Percentiles rank a stretch among this genome's conserved stretches.
Evolutionary conservation across 129 eudicot genomes (phyloP).

Genomic region (Centaurea solstitialis): DNA sequence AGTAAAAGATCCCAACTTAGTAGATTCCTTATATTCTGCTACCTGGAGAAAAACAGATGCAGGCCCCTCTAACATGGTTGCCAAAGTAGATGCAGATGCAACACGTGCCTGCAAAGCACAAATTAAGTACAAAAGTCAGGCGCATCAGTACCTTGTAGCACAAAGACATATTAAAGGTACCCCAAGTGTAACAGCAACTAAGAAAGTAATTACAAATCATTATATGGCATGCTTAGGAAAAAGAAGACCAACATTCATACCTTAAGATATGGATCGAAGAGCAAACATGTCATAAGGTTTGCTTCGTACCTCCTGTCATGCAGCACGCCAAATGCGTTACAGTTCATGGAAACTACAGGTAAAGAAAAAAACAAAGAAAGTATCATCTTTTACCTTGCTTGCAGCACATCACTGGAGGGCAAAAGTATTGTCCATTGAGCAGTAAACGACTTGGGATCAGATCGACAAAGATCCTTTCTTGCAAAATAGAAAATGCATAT

Average conservation of each 20-base stretch:
- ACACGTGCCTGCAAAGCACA: conserved; percentile 60
- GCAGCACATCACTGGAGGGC: conserved; percentile 92
- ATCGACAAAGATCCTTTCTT: conserved; percentile 87
- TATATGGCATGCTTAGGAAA: not conserved
- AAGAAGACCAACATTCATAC: conserved; percentile 25
- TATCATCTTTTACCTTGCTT: conserved; percentile 61
- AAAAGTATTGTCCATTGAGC: conserved; percentile 90
- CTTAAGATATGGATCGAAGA: conserved; percentile 89
- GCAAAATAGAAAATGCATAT: conserved; percentile 21
- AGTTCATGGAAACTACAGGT: conserved; percentile 3
- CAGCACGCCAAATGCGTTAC: conserved; percentile 3
- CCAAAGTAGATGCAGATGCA: conserved; percentile 78
- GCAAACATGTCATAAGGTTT: conserved; percentile 85
- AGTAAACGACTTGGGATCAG: conserved; percentile 75
- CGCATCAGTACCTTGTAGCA: not conserved
- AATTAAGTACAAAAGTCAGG: conserved; percentile 1
- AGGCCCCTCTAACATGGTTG: conserved; percentile 85
- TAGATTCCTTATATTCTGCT: conserved; percentile 77
- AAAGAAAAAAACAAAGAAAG: conserved; percentile 5
- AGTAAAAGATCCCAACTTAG: conserved; percentile 77
- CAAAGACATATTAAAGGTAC: not conserved
- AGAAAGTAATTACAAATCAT: not conserved
- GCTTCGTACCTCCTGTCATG: conserved; percentile 75
- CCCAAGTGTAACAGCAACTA: not conserved
- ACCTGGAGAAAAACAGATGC: conserved; percentile 86